A percentile compares a stretch with the other conserved stretches of the same genome.
phyloP scores from a whole-genome alignment of 1,284 basidiomycete species.

The Naganishia sp. region DNA sequence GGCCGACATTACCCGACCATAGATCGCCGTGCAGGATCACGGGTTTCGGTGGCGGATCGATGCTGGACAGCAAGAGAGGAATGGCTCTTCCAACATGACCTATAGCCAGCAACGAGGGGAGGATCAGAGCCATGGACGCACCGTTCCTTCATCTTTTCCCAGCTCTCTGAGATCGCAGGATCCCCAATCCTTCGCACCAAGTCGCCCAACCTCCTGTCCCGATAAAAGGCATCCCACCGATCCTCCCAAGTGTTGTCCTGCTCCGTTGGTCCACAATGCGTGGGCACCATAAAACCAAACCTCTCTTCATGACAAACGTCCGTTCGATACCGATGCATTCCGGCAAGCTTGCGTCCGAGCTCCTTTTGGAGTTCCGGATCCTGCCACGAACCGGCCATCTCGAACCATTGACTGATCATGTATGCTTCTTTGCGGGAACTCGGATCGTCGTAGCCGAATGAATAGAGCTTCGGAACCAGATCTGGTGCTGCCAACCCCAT shows the following conservation, averaged over 20 bases:
- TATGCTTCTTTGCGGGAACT: slow-evolving; percentile 53
- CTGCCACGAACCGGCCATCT: slow-evolving; percentile 60
- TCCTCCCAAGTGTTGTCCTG: slow-evolving; percentile 75
- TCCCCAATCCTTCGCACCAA: slow-evolving; percentile 59
- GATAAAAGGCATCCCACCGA: slow-evolving; percentile 69
- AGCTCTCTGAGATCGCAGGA: slow-evolving; percentile 59
- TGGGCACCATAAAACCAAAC: slow-evolving; percentile 75
- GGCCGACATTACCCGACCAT: slow-evolving; percentile 64
- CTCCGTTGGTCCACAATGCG: slow-evolving; percentile 76
- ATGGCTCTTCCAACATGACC: slow-evolving; percentile 62
- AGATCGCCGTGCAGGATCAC: slow-evolving; percentile 83
- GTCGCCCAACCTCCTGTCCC: slow-evolving; percentile 61
- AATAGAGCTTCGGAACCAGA: slow-evolving; percentile 65
- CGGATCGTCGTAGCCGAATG: slow-evolving; percentile 48
- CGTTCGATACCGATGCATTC: slow-evolving; percentile 60
- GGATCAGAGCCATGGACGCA: slow-evolving; percentile 49
- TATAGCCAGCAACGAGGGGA: background rate
- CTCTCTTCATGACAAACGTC: slow-evolving; percentile 64
- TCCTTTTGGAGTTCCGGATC: slow-evolving; percentile 53
- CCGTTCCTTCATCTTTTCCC: slow-evolving; percentile 62
- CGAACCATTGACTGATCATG: slow-evolving; percentile 70
- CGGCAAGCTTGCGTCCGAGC: slow-evolving; percentile 61
- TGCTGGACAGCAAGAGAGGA: slow-evolving; percentile 66
- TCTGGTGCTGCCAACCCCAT: slow-evolving; percentile 67
- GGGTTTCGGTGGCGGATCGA: slow-evolving; percentile 63